A percentile compares a stretch with the other conserved stretches of the same genome.
phyloP scores from a whole-genome alignment of 1,139 yeast species.

The Suhomyces bokatorum region DNA sequence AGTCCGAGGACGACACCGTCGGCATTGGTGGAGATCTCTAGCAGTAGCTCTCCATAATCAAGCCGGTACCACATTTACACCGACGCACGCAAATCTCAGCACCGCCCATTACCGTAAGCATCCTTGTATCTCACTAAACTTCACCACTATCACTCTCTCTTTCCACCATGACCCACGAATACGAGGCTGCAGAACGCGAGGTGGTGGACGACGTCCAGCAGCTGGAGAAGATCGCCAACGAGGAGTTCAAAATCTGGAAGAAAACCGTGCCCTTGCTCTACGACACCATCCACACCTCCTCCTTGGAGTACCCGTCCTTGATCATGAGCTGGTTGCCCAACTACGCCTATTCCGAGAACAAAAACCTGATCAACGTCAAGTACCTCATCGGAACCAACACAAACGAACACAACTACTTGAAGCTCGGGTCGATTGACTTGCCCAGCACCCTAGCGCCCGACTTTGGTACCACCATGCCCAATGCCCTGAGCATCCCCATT shows the following conservation, averaged over 20 bases:
- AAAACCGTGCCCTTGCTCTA: constrained; percentile 90
- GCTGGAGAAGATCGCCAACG: constrained; percentile 54
- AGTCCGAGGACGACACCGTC: constrained; percentile 46
- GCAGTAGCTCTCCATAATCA: neutral
- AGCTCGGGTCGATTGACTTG: constrained; percentile 46
- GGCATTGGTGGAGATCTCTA: constrained; percentile 35
- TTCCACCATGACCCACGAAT: constrained; percentile 20
- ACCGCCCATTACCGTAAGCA: neutral
- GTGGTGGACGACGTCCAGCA: constrained; percentile 46
- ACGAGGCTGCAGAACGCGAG: constrained; percentile 28
- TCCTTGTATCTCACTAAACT: neutral
- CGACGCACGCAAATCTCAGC: constrained; percentile 2
- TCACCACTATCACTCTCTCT: neutral
- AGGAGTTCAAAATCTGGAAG: constrained; percentile 92
- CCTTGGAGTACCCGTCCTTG: constrained; percentile 62
- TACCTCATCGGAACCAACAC: constrained; percentile 54
- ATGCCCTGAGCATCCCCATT: constrained; percentile 25
- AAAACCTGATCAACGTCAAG: constrained; percentile 37
- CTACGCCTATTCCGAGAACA: constrained; percentile 29
- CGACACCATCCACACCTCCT: constrained; percentile 70
- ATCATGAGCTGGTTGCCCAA: constrained; percentile 52
- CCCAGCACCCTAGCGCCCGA: constrained; percentile 53
- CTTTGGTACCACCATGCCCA: constrained; percentile 23
- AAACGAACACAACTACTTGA: constrained; percentile 44
- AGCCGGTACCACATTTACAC: constrained; percentile 6